Evolutionary conservation across 495 filamentous ascomycete genomes (phyloP).

Genomic region (Penicillium nucicola): DNA sequence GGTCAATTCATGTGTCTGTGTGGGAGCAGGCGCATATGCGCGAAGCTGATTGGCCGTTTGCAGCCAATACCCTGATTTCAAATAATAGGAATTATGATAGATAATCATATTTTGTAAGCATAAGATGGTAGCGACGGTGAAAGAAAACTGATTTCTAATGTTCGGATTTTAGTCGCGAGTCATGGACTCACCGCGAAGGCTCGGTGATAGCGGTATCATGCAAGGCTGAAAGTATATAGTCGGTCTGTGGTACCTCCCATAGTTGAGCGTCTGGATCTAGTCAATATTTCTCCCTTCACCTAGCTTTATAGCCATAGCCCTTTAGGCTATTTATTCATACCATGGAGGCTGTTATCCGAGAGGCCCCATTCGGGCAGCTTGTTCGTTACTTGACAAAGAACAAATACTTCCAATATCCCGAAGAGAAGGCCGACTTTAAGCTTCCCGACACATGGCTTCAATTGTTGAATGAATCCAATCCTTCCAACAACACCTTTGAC

Average conservation of each 20-base stretch:
- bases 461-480: slow-evolving; percentile 12
- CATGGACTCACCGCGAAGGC: too few relatives aligned
- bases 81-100: too few relatives aligned
- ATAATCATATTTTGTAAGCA: too few relatives aligned
- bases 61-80: too few relatives aligned
- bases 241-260: background rate
- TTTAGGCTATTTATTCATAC: background rate
- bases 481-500: background rate
- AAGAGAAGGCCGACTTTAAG: slow-evolving; percentile 50
- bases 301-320: background rate
- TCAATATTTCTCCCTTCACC: background rate
- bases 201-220: too few relatives aligned
- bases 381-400: slow-evolving; percentile 49
- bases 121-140: too few relatives aligned
- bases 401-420: slow-evolving; percentile 50
- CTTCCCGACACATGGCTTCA: slow-evolving; percentile 45
- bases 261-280: too few relatives aligned
- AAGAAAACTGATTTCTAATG: too few relatives aligned
- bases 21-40: too few relatives aligned
- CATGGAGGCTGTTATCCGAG: slow-evolving; percentile 39
- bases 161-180: too few relatives aligned
- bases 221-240: background rate
- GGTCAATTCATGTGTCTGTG: too few relatives aligned
- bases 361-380: slow-evolving; percentile 52
- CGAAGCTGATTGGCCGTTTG: too few relatives aligned